Evolutionary conservation across 2,329 filamentous ascomycete genomes (phyloP).

Genomic region (Raffaelea albimanens): DNA sequence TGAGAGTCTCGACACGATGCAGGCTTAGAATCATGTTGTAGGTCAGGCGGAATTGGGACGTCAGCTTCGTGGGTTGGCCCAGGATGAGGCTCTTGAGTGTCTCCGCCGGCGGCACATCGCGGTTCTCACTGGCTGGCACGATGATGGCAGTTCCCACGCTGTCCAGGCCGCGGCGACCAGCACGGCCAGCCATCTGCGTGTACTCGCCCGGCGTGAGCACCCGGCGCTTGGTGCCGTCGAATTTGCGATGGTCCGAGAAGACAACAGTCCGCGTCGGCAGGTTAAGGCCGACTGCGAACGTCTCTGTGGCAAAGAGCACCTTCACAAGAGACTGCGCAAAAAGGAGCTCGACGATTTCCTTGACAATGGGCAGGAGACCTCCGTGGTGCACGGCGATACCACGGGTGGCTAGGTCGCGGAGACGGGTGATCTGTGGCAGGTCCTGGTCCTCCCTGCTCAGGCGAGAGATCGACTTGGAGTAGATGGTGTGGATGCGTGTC

Average conservation of each 20-base stretch:
- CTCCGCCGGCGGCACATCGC: conserved; percentile 78
- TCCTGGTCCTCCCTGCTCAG: conserved; percentile 82
- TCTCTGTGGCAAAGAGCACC: conserved; percentile 94
- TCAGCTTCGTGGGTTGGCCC: conserved; percentile 86
- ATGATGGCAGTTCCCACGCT: conserved; percentile 92
- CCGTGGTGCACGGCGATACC: conserved; percentile 96
- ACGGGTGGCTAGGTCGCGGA: conserved; percentile 74
- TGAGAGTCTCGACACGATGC: conserved; percentile 86
- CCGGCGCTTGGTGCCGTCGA: conserved; percentile 85
- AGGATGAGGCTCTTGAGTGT: conserved; percentile 90
- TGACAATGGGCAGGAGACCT: conserved; percentile 88
- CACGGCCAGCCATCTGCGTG: conserved; percentile 95
- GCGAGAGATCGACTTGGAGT: conserved; percentile 87
- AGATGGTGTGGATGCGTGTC: conserved; percentile 94
- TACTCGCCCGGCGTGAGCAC: conserved; percentile 92
- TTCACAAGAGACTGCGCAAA: conserved; percentile 95
- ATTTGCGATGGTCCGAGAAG: conserved; percentile 94
- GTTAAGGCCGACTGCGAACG: conserved; percentile 97
- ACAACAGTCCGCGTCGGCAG: conserved; percentile 92
- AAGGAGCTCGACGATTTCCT: conserved; percentile 93
- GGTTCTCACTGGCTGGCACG: conserved; percentile 66
- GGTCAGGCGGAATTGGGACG: conserved; percentile 91
- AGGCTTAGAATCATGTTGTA: conserved; percentile 99
- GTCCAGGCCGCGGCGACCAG: conserved; percentile 85
- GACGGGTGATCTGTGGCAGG: conserved; percentile 83